Evolutionary conservation across 2,329 filamentous ascomycete species (phyloP).

Genomic region (Exophiala sideris): DNA sequence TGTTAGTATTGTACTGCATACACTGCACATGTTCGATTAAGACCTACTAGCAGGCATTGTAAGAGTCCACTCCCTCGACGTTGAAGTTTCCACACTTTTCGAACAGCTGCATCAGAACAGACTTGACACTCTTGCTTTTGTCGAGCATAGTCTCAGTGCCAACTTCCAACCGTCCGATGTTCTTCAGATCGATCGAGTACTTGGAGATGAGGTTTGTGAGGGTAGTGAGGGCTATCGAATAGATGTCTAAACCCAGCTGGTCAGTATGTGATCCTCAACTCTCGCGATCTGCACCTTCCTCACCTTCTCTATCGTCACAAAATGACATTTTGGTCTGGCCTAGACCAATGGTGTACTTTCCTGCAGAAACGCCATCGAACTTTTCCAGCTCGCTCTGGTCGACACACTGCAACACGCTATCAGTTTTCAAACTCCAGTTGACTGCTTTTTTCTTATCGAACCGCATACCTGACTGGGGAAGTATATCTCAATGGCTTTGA

Average conservation of each 20-base stretch:
- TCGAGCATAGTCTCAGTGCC: slow-evolving; percentile 82
- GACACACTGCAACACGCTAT: slow-evolving; percentile 62
- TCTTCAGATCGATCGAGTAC: slow-evolving; percentile 75
- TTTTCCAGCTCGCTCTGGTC: slow-evolving; percentile 80
- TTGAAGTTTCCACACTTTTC: slow-evolving; percentile 70
- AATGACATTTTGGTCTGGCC: slow-evolving; percentile 92
- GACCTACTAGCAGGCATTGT: slow-evolving; percentile 71
- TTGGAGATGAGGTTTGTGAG: slow-evolving; percentile 75
- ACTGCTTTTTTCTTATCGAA: neutral
- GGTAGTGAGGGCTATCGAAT: slow-evolving; percentile 77
- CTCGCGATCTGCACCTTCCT: slow-evolving; percentile 27
- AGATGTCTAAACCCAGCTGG: slow-evolving; percentile 64
- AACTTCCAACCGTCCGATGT: slow-evolving; percentile 77
- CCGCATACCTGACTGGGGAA: slow-evolving; percentile 74
- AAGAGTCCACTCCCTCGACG: slow-evolving; percentile 76
- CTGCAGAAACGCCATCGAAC: slow-evolving; percentile 76
- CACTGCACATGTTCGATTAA: neutral
- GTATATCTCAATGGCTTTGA: slow-evolving; percentile 90
- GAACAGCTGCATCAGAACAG: slow-evolving; percentile 82
- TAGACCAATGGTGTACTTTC: slow-evolving; percentile 88
- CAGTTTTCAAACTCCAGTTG: slow-evolving; percentile 4
- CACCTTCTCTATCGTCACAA: slow-evolving; percentile 84
- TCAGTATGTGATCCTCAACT: slow-evolving; percentile 1
- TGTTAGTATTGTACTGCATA: slow-evolving; percentile 6
- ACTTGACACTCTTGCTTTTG: slow-evolving; percentile 90